phyloP scores from a whole-genome alignment of 768 basidiomycete genomes.

The Tylopilus plumbeoviolaceoides region DNA sequence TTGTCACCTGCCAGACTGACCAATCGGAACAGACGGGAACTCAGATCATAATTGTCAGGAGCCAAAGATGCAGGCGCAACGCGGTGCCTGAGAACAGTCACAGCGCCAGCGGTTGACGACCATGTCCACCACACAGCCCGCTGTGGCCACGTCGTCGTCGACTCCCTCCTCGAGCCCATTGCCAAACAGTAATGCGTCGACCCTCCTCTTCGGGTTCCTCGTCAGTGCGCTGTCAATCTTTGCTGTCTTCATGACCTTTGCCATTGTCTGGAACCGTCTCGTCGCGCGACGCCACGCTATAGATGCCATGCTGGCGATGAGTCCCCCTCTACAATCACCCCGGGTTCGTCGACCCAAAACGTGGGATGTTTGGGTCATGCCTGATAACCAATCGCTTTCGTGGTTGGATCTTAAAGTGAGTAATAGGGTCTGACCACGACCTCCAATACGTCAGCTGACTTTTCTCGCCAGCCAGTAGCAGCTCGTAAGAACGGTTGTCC shows the following conservation, averaged over 20 bases:
- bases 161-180: neutral
- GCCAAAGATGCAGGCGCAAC: neutral
- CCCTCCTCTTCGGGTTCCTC: constrained; percentile 31
- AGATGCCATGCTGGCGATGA: constrained; percentile 16
- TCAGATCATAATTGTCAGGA: neutral
- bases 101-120: constrained; percentile 5
- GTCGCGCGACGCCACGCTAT: constrained; percentile 26
- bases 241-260: constrained; percentile 28
- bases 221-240: constrained; percentile 29
- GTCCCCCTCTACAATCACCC: neutral
- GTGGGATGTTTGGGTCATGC: constrained; percentile 22
- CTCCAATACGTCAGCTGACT: neutral
- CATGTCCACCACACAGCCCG: constrained; percentile 22
- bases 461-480: constrained; percentile 22
- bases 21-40: constrained; percentile 15
- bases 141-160: neutral
- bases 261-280: constrained; percentile 33
- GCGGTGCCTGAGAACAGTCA: constrained; percentile 15
- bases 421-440: constrained; percentile 11
- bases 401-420: constrained; percentile 25
- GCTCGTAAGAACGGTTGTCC: constrained; percentile 5
- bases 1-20: neutral
- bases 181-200: constrained; percentile 14
- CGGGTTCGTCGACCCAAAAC: constrained; percentile 15
- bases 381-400: neutral